Percentiles rank a stretch among this genome's conserved stretches.
Evolutionary conservation across 106 monocot genomes (phyloP).

Genomic region (Platanthera zijinensis): DNA sequence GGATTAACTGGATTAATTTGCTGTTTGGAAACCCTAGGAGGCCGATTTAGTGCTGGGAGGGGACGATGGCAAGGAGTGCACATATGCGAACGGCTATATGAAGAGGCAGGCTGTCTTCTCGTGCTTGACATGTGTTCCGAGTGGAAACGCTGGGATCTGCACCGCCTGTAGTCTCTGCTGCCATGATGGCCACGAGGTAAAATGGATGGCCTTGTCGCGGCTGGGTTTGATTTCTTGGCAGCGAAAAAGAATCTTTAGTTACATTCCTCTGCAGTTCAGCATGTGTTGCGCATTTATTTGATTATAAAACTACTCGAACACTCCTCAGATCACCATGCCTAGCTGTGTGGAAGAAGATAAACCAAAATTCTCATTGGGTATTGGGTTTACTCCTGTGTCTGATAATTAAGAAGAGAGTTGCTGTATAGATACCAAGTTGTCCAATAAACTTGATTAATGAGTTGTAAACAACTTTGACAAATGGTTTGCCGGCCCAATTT

Average conservation of each 20-base stretch:
- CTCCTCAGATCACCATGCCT: neutral
- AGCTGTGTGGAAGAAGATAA: neutral
- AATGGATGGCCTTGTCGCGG: neutral
- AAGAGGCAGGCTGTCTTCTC: slow-evolving; percentile 97
- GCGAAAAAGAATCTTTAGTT: neutral
- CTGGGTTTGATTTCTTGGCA: neutral
- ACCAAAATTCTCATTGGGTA: too few relatives aligned
- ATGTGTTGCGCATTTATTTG: neutral
- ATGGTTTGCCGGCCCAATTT: too few relatives aligned
- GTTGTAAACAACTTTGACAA: too few relatives aligned
- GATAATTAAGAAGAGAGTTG: too few relatives aligned
- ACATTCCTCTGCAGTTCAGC: neutral
- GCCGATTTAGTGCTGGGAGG: slow-evolving; percentile 96
- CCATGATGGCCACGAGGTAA: slow-evolving; percentile 95
- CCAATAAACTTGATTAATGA: too few relatives aligned
- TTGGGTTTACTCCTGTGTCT: too few relatives aligned
- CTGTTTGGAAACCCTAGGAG: slow-evolving; percentile 53
- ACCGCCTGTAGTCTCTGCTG: slow-evolving; percentile 90
- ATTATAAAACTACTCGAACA: neutral
- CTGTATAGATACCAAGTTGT: too few relatives aligned
- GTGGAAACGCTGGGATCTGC: slow-evolving; percentile 77
- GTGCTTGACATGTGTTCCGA: slow-evolving; percentile 84
- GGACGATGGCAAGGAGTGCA: slow-evolving; percentile 95
- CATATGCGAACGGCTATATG: slow-evolving; percentile 76
- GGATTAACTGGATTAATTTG: neutral